Percentiles rank a stretch among this genome's conserved stretches.
Evolutionary conservation across 345 rosid genomes (phyloP).

Genomic region (Reutealis trisperma): DNA sequence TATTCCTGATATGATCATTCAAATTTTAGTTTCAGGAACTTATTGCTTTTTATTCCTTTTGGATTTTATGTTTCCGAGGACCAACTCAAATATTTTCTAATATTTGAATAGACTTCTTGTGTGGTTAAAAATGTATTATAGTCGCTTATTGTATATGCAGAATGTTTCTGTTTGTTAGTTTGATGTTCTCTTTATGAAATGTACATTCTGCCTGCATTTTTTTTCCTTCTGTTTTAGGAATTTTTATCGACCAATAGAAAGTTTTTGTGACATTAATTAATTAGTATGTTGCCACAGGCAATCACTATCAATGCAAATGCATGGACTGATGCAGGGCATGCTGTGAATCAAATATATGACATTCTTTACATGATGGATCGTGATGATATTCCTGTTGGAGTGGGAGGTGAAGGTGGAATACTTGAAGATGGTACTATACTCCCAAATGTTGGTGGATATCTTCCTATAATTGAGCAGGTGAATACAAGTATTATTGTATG

Average conservation of each 20-base stretch:
- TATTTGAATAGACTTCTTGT: too few relatives aligned
- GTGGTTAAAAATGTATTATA: too few relatives aligned
- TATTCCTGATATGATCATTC: neutral
- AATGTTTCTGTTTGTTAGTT: too few relatives aligned
- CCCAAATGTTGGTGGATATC: conserved; percentile 83
- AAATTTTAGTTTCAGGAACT: neutral
- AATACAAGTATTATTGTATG: too few relatives aligned
- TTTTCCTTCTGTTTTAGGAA: too few relatives aligned
- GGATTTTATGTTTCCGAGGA: neutral
- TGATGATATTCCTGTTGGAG: conserved; percentile 74
- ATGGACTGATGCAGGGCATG: conserved; percentile 89
- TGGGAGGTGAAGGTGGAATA: conserved; percentile 94
- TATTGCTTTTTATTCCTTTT: neutral
- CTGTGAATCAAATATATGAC: conserved; percentile 85
- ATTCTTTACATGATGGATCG: conserved; percentile 94
- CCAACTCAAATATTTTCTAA: neutral
- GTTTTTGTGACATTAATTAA: neutral
- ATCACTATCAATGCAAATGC: conserved; percentile 68
- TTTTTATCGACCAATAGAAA: neutral
- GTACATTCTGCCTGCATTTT: too few relatives aligned
- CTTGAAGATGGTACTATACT: conserved; percentile 61
- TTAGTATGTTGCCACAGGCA: conserved; percentile 47
- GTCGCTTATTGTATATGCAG: too few relatives aligned
- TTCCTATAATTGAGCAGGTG: conserved; percentile 93
- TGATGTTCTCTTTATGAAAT: too few relatives aligned